Conservation (phyloP, 305 asterid genomes). For the Rubia peregrina region DNA sequence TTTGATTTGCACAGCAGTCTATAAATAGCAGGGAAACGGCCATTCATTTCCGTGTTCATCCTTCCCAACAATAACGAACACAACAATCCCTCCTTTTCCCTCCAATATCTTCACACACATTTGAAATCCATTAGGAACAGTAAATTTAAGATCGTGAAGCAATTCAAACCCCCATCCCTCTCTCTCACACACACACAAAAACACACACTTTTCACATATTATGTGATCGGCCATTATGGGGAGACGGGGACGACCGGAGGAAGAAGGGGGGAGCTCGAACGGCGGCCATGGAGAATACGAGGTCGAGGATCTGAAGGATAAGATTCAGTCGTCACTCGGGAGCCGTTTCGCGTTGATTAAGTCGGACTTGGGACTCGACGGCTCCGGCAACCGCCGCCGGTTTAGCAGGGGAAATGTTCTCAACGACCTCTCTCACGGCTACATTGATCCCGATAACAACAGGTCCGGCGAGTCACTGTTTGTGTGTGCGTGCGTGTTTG, state of each 20-base stretch:
- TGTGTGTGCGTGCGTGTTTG: not conserved
- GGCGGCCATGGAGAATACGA: constrained; percentile 43
- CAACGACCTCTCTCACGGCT: constrained; percentile 43
- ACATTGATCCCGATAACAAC: constrained; percentile 56
- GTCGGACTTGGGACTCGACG: constrained; percentile 42
- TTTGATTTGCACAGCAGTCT: not conserved
- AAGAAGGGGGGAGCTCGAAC: constrained; percentile 14
- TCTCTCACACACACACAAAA: not conserved
- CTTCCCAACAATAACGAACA: not conserved
- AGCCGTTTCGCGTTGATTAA: constrained; percentile 50
- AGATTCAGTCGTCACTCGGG: constrained; percentile 43
- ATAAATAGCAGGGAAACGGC: constrained; percentile 11
- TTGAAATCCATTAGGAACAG: not conserved
- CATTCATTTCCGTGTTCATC: not conserved
- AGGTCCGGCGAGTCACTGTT: constrained; percentile 26
- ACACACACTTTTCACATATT: not conserved
- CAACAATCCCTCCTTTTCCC: not conserved
- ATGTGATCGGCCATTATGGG: constrained; percentile 4
- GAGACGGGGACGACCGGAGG: constrained; percentile 16
- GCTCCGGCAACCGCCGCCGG: constrained; percentile 25
- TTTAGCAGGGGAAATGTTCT: constrained; percentile 52
- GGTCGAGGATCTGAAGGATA: constrained; percentile 51
- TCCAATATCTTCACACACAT: not conserved
- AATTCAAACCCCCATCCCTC: no score
- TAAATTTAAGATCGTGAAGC: not conserved